Evolutionary conservation across 441 rosid species (phyloP).

Genomic region (Populus hybrid): DNA sequence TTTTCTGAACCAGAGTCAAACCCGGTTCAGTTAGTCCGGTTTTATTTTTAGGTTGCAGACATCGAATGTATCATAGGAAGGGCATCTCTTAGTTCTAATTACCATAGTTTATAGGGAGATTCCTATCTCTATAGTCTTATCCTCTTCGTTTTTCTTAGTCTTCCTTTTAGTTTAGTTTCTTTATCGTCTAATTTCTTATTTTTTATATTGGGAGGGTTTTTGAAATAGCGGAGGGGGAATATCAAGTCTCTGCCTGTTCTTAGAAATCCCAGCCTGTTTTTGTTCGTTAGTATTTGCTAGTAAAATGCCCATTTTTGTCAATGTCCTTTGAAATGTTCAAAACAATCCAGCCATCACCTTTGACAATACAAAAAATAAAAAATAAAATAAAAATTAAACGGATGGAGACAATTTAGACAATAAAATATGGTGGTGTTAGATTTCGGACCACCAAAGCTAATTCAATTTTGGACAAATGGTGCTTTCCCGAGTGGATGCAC

Average conservation of each 20-base stretch:
- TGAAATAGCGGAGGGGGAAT: neutral
- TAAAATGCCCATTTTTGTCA: neutral
- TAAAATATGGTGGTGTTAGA: neutral
- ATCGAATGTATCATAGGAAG: conserved; percentile 5
- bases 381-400: neutral
- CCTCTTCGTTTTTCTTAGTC: neutral
- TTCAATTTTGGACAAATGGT: neutral
- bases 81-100: neutral
- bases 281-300: neutral
- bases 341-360: neutral
- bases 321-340: neutral
- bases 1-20: neutral
- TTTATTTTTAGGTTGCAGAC: neutral
- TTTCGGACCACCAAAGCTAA: neutral
- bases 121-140: neutral
- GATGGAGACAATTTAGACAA: neutral
- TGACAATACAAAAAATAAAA: neutral
- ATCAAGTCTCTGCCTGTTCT: neutral
- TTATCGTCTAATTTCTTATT: neutral
- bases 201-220: conserved; percentile 1
- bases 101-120: conserved; percentile 10
- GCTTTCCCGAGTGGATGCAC: neutral
- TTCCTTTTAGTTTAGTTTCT: neutral
- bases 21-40: conserved; percentile 6
- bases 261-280: neutral